These are phyloP conservation scores for Diddensiella transvaalensis DNA, from an alignment of 805 yeast genomes.

Conservation along the genomic window DNA sequence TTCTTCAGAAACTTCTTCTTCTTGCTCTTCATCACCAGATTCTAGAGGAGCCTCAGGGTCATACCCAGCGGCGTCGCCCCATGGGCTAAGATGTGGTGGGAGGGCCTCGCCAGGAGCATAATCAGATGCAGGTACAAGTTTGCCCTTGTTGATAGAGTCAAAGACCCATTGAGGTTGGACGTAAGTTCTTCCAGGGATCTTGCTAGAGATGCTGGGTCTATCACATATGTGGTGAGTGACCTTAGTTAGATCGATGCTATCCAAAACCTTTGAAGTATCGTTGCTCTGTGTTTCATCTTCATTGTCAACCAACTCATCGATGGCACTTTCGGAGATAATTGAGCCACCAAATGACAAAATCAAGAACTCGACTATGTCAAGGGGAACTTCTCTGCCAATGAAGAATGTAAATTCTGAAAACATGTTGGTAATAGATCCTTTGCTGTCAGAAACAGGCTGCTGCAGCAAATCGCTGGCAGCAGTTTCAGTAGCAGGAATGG, in stretches of 20 bases:
- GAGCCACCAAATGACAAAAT: conserved; percentile 84
- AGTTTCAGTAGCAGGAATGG: conserved; percentile 42
- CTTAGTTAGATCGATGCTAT: conserved; percentile 51
- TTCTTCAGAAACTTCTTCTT: conserved; percentile 49
- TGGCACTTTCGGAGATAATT: conserved; percentile 78
- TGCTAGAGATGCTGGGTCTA: conserved; percentile 74
- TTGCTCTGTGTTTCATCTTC: conserved; percentile 44
- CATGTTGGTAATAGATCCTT: conserved; percentile 56
- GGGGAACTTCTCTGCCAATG: conserved; percentile 92
- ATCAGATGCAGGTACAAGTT: conserved; percentile 67
- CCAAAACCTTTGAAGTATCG: conserved; percentile 34
- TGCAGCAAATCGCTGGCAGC: conserved; percentile 51
- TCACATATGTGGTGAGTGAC: conserved; percentile 94
- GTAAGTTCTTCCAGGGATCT: conserved; percentile 88
- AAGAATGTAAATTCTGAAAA: conserved; percentile 76
- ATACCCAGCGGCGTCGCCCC: conserved; percentile 95
- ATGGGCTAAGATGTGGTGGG: conserved; percentile 97
- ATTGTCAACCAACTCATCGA: conserved; percentile 62
- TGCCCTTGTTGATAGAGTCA: conserved; percentile 78
- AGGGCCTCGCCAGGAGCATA: conserved; percentile 93
- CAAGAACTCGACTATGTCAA: conserved; percentile 85
- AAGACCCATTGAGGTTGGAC: conserved; percentile 98
- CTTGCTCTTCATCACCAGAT: conserved; percentile 49
- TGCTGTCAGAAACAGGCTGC: conserved; percentile 52
- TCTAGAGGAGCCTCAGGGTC: conserved; percentile 67